phyloP scores from a whole-genome alignment of 257 asterid species.

The Penstemon eatonii region DNA sequence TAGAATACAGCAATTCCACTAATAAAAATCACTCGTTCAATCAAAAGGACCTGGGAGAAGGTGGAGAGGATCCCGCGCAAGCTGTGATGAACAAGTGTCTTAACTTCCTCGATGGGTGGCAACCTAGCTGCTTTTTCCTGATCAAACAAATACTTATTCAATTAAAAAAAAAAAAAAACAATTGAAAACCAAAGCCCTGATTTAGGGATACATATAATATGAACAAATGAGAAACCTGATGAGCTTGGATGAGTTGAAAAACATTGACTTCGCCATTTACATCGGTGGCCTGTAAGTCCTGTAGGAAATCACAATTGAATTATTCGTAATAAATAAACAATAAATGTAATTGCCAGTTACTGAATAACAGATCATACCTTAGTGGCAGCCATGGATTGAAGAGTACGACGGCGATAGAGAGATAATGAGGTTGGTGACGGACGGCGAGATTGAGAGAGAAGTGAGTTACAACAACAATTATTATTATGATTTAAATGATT shows the following conservation, averaged over 20 bases:
- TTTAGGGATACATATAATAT: neutral
- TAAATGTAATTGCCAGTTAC: neutral
- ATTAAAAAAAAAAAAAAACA: neutral
- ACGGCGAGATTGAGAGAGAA: neutral
- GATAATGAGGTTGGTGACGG: neutral
- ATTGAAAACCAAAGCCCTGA: neutral
- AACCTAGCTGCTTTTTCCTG: conserved; percentile 86
- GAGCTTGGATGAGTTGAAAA: conserved; percentile 73
- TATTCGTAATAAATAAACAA: neutral
- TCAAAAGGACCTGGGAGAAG: conserved; percentile 59
- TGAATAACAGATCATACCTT: conserved; percentile 11
- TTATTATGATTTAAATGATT: too few species aligned
- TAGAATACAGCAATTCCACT: too few species aligned
- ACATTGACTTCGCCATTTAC: conserved; percentile 38
- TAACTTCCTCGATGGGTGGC: conserved; percentile 79
- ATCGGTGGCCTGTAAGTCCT: conserved; percentile 45
- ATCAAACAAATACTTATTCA: conserved; percentile 10
- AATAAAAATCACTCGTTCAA: neutral
- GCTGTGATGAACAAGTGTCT: conserved; percentile 72
- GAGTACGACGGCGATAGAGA: conserved; percentile 9
- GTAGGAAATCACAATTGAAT: neutral
- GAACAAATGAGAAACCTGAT: conserved; percentile 55
- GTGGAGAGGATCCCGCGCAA: conserved; percentile 90
- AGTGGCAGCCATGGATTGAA: conserved; percentile 36
- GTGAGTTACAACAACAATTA: neutral